Conservation (phyloP, 1,139 yeast species). For the Debaryomyces fabryi region DNA sequence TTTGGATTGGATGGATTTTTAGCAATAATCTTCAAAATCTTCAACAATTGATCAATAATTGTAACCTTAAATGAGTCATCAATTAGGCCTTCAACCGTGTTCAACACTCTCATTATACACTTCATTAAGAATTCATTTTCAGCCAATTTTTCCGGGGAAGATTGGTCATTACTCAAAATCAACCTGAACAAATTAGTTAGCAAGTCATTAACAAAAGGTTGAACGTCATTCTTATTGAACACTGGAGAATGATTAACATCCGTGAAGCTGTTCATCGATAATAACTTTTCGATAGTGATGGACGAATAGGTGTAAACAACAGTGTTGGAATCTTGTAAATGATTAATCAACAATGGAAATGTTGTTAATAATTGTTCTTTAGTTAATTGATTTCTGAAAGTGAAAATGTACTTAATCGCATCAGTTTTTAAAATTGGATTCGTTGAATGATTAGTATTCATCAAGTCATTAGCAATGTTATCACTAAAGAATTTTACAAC, state of each 20-base stretch:
- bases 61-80: slow-evolving; percentile 42
- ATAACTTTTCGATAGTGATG: slow-evolving; percentile 84
- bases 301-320: slow-evolving; percentile 94
- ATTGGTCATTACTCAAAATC: slow-evolving; percentile 40
- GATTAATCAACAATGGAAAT: slow-evolving; percentile 76
- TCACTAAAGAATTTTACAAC: slow-evolving; percentile 82
- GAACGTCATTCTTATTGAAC: slow-evolving; percentile 72
- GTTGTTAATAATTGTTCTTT: slow-evolving; percentile 80
- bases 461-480: slow-evolving; percentile 80
- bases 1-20: slow-evolving; percentile 95
- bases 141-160: slow-evolving; percentile 85
- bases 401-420: slow-evolving; percentile 87
- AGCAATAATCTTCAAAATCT: slow-evolving; percentile 69
- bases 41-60: slow-evolving; percentile 65
- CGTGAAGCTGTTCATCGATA: slow-evolving; percentile 68
- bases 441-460: slow-evolving; percentile 38
- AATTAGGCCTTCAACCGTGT: slow-evolving; percentile 70
- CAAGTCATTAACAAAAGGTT: slow-evolving; percentile 49
- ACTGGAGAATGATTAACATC: slow-evolving; percentile 50
- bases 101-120: slow-evolving; percentile 80
- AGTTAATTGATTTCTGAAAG: slow-evolving; percentile 89
- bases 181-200: slow-evolving; percentile 67
- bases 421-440: slow-evolving; percentile 86
- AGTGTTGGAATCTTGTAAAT: slow-evolving; percentile 63
- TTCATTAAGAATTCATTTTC: slow-evolving; percentile 94